phyloP scores from a whole-genome alignment of 495 filamentous ascomycete species.

The Penicillium malachiteum region DNA sequence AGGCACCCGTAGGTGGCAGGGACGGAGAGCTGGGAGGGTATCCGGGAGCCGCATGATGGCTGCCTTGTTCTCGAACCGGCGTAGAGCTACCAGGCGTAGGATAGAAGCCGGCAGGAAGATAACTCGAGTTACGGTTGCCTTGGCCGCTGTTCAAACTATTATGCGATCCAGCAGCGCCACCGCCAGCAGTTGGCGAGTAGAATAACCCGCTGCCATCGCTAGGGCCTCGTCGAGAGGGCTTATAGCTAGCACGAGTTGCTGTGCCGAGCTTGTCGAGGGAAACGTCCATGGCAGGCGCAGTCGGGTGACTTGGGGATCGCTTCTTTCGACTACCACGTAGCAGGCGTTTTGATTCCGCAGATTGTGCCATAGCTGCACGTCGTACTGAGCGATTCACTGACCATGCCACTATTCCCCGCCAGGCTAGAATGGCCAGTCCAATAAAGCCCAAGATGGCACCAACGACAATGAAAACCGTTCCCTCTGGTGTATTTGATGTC shows the following conservation, averaged over 20 bases:
- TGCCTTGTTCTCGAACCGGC: constrained; percentile 26
- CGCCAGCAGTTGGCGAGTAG: constrained; percentile 86
- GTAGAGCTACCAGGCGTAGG: constrained; percentile 59
- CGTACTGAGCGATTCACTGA: constrained; percentile 85
- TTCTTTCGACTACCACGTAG: constrained; percentile 54
- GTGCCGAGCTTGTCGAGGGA: constrained; percentile 55
- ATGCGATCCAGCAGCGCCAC: constrained; percentile 31
- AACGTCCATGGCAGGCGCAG: constrained; percentile 48
- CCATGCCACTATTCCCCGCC: constrained; percentile 88
- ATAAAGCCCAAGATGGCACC: constrained; percentile 84
- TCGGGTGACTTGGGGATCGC: constrained; percentile 35
- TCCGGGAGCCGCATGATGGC: constrained; percentile 18
- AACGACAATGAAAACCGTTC: constrained; percentile 93
- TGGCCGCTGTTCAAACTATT: constrained; percentile 15
- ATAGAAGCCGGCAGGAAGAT: constrained; percentile 92
- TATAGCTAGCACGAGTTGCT: constrained; percentile 35
- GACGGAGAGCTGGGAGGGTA: constrained; percentile 69
- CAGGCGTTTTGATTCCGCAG: constrained; percentile 65
- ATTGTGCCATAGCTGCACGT: constrained; percentile 71
- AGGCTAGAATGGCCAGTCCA: constrained; percentile 73
- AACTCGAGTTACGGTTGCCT: constrained; percentile 61
- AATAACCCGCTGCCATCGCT: constrained; percentile 66
- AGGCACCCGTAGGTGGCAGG: constrained; percentile 37
- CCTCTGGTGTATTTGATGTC: constrained; percentile 84
- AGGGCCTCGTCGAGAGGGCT: constrained; percentile 44